Evolutionary conservation across 768 basidiomycete genomes (phyloP).

Genomic region (Fomitopsis pulvina): DNA sequence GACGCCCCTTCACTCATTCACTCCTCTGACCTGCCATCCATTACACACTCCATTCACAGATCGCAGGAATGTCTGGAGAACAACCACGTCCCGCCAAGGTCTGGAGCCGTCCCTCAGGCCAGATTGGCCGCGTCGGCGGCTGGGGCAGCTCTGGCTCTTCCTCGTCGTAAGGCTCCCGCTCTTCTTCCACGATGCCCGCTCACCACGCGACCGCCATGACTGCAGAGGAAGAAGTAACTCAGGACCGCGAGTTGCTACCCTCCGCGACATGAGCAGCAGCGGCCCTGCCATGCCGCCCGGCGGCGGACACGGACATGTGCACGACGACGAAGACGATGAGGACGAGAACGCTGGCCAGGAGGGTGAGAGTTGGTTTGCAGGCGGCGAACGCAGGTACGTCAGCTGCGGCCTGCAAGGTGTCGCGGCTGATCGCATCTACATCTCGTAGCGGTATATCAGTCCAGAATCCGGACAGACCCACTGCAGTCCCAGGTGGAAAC

Average conservation of each 20-base stretch:
- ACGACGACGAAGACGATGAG: conserved; percentile 46
- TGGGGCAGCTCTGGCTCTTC: conserved; percentile 11
- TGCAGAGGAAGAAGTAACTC: conserved; percentile 7
- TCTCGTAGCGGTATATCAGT: conserved; percentile 73
- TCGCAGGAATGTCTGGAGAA: neutral
- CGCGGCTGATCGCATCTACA: neutral
- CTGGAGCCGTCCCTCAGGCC: conserved; percentile 4
- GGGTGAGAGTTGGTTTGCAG: conserved; percentile 78
- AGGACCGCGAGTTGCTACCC: conserved; percentile 21
- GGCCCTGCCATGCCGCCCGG: conserved; percentile 6
- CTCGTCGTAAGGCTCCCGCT: conserved; percentile 7
- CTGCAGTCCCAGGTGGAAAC: conserved; percentile 42
- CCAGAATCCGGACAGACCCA: conserved; percentile 59
- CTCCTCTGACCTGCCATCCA: too few relatives aligned
- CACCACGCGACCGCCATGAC: neutral
- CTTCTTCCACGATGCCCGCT: neutral
- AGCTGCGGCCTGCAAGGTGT: neutral
- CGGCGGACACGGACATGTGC: conserved; percentile 10
- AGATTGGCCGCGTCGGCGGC: conserved; percentile 17
- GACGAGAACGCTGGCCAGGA: conserved; percentile 41
- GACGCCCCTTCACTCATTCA: too few relatives aligned
- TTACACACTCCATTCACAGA: too few relatives aligned
- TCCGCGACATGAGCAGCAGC: conserved; percentile 20
- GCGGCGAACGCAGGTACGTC: conserved; percentile 84
- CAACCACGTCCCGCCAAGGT: neutral